A percentile compares a stretch with the other conserved stretches of the same genome.
These are phyloP conservation scores for Ceratobasidium papillatum DNA, from an alignment of 1,284 basidiomycete species.

Conservation along the genomic window DNA sequence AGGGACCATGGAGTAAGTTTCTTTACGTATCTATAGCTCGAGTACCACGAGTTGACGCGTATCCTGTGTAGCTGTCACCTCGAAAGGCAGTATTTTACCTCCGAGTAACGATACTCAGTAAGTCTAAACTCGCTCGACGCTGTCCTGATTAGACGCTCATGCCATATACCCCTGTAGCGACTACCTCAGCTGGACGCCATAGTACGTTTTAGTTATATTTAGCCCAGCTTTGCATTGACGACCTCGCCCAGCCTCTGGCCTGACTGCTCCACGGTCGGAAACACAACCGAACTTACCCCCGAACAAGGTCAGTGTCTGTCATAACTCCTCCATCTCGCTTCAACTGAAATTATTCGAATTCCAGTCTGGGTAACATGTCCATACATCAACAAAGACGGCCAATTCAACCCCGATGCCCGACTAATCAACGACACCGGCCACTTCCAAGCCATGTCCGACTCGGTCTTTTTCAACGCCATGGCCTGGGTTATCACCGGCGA, in stretches of 20 bases:
- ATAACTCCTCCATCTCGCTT: not conserved
- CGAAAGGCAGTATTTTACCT: conserved; percentile 50
- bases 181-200: conserved; percentile 46
- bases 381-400: conserved; percentile 49
- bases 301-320: conserved; percentile 42
- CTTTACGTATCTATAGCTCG: not conserved
- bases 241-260: conserved; percentile 40
- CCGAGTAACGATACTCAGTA: conserved; percentile 46
- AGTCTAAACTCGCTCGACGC: not conserved
- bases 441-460: conserved; percentile 49
- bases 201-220: conserved; percentile 29
- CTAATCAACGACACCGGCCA: conserved; percentile 49
- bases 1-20: conserved; percentile 65
- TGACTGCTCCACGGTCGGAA: conserved; percentile 44
- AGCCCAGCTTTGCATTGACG: not conserved
- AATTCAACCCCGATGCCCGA: conserved; percentile 52
- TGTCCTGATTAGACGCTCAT: conserved; percentile 38
- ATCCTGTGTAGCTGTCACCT: conserved; percentile 40
- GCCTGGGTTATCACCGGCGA: conserved; percentile 51
- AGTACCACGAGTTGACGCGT: not conserved
- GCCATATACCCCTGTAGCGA: conserved; percentile 26
- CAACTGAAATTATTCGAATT: not conserved
- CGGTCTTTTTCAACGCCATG: conserved; percentile 51
- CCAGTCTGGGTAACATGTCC: conserved; percentile 47
- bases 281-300: conserved; percentile 44